These are phyloP conservation scores for Ciborinia camelliae DNA, from an alignment of 2,329 filamentous ascomycete species.

Conservation along the genomic window DNA sequence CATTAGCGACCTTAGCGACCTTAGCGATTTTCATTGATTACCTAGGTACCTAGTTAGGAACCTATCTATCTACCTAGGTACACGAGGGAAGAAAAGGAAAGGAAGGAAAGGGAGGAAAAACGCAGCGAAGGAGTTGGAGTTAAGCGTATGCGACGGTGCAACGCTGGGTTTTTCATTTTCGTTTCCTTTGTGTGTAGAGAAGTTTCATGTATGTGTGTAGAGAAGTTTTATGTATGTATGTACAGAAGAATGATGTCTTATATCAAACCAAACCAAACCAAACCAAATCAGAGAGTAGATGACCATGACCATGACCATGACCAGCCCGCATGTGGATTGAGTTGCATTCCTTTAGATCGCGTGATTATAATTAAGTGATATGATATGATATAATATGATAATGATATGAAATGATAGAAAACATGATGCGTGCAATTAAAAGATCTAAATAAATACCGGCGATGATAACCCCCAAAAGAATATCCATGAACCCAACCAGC, in stretches of 20 bases:
- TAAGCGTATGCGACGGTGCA: not conserved
- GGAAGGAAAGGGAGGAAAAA: not conserved
- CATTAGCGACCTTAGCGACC: no score
- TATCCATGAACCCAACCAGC: not conserved
- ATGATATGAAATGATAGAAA: not conserved
- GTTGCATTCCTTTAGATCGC: not conserved
- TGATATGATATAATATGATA: no score
- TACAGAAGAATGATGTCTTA: not conserved
- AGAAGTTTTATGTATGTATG: not conserved
- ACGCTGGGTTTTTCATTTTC: slow-evolving; percentile 1
- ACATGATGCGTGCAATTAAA: not conserved
- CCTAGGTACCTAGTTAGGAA: no score
- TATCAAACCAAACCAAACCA: no score
- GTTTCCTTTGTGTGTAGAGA: not conserved
- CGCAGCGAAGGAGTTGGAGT: not conserved
- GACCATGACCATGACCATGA: no score
- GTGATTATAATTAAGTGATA: not conserved
- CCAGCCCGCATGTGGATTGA: no score
- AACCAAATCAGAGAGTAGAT: not conserved
- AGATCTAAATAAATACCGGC: not conserved
- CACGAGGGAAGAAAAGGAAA: no score
- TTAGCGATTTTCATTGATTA: no score
- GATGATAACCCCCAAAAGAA: not conserved
- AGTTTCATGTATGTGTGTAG: not conserved
- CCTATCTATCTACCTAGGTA: no score